A percentile compares a stretch with the other conserved stretches of the same genome.
Evolutionary conservation across 2,329 filamentous ascomycete species (phyloP).

Genomic region (Sporothrix variecibatus): DNA sequence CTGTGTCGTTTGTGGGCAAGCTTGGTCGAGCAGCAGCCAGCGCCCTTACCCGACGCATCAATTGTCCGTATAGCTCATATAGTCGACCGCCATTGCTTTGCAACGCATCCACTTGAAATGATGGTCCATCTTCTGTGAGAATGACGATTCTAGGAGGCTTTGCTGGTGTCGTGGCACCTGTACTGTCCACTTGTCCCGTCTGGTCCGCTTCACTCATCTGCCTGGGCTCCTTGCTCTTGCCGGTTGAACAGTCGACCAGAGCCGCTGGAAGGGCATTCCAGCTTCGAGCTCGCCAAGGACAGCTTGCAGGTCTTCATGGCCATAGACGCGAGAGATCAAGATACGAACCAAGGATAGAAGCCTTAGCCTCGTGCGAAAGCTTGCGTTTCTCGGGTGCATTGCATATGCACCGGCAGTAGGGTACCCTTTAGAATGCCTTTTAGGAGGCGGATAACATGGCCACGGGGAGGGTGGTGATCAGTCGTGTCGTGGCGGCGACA

Average conservation of each 20-base stretch:
- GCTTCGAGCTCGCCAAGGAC: constrained; percentile 49
- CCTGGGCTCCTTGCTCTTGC: background rate
- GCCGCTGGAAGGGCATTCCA: constrained; percentile 24
- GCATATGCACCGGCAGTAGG: background rate
- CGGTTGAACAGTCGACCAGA: constrained; percentile 23
- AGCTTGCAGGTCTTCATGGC: constrained; percentile 60
- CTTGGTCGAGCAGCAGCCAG: constrained; percentile 6
- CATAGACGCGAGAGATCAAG: constrained; percentile 59
- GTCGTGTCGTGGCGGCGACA: constrained; percentile 38
- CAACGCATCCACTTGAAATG: constrained; percentile 32
- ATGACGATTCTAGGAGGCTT: constrained; percentile 18
- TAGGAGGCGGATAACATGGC: constrained; percentile 46
- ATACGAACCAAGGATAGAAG: constrained; percentile 48
- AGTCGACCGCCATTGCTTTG: constrained; percentile 27
- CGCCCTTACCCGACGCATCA: constrained; percentile 29
- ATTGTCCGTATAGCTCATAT: constrained; percentile 29
- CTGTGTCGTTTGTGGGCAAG: too few relatives aligned
- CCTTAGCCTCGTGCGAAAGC: background rate
- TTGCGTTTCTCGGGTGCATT: background rate
- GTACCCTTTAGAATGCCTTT: constrained; percentile 43
- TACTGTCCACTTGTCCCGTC: background rate
- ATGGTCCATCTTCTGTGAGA: constrained; percentile 32
- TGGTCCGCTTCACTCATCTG: background rate
- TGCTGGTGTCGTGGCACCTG: background rate
- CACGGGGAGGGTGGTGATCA: constrained; percentile 53